Evolutionary conservation across 2,329 filamentous ascomycete genomes (phyloP).

Genomic region (Pseudogymnoascus sp.): DNA sequence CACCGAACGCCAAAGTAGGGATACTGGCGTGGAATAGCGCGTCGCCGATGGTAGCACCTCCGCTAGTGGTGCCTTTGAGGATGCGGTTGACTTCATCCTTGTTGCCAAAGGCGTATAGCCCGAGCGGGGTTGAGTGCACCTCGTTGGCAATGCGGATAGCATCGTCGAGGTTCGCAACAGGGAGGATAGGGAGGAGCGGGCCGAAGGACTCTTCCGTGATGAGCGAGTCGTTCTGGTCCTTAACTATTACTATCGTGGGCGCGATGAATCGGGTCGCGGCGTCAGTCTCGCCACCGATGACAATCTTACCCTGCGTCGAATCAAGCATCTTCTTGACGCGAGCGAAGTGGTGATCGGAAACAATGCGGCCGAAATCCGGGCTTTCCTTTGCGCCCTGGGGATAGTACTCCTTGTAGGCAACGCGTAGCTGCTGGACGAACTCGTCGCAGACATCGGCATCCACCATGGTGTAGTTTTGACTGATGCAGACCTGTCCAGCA

Average conservation of each 20-base stretch:
- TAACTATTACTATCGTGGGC: constrained; percentile 83
- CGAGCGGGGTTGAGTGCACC: constrained; percentile 76
- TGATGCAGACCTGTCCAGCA: constrained; percentile 85
- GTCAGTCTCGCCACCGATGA: constrained; percentile 80
- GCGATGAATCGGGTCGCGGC: constrained; percentile 77
- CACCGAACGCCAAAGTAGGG: constrained; percentile 70
- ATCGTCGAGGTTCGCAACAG: constrained; percentile 73
- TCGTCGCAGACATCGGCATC: constrained; percentile 64
- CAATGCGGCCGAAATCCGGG: constrained; percentile 69
- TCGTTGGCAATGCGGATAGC: constrained; percentile 76
- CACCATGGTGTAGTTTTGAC: constrained; percentile 85
- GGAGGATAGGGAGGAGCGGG: constrained; percentile 77
- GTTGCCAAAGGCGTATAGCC: constrained; percentile 77
- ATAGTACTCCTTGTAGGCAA: constrained; percentile 68
- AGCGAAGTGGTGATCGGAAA: constrained; percentile 72
- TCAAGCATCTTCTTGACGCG: constrained; percentile 91
- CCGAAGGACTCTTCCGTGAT: constrained; percentile 84
- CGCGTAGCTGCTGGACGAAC: constrained; percentile 69
- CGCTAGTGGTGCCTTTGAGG: constrained; percentile 55
- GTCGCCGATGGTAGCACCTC: constrained; percentile 60
- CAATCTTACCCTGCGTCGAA: constrained; percentile 70
- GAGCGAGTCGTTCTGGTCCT: constrained; percentile 67
- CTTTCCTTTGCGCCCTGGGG: constrained; percentile 74
- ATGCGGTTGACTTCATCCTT: constrained; percentile 67
- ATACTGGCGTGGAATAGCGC: constrained; percentile 65